These are phyloP conservation scores for Colletotrichum destructivum DNA, from an alignment of 2,329 filamentous ascomycete species.

Conservation along the genomic window DNA sequence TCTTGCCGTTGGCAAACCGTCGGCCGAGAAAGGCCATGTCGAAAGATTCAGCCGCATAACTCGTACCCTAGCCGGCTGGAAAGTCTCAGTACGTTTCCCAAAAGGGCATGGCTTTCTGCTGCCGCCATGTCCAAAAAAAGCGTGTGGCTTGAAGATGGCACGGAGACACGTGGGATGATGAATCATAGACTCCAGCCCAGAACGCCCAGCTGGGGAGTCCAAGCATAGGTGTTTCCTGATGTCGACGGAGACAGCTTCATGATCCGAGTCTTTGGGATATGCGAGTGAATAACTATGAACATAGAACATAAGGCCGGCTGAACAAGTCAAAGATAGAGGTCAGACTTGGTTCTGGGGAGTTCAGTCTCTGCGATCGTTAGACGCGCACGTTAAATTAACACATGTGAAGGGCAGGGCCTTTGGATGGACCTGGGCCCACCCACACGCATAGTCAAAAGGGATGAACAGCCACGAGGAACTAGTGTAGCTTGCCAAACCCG, in stretches of 20 bases:
- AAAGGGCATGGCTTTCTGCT: neutral
- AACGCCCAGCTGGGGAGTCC: neutral
- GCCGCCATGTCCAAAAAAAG: conserved; percentile 5
- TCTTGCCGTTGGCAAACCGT: neutral
- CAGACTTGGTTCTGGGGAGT: neutral
- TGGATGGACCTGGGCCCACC: neutral
- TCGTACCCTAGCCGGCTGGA: neutral
- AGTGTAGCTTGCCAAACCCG: neutral
- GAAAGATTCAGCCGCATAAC: neutral
- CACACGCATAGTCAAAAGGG: conserved; percentile 5
- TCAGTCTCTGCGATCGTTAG: neutral
- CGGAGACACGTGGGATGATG: conserved; percentile 27
- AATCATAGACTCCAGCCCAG: conserved; percentile 29
- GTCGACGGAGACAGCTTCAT: neutral
- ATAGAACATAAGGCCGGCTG: no score
- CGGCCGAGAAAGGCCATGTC: conserved; percentile 10
- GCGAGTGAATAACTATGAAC: no score
- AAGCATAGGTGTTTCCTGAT: neutral
- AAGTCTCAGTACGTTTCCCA: neutral
- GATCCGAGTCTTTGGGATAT: no score
- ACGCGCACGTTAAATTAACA: neutral
- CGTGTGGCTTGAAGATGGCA: conserved; percentile 6
- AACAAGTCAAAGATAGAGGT: neutral
- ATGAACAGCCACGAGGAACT: conserved; percentile 18
- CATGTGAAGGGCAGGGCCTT: neutral